Evolutionary conservation across 306 rosid genomes (phyloP).

Genomic region (Lathyrus oleraceus): DNA sequence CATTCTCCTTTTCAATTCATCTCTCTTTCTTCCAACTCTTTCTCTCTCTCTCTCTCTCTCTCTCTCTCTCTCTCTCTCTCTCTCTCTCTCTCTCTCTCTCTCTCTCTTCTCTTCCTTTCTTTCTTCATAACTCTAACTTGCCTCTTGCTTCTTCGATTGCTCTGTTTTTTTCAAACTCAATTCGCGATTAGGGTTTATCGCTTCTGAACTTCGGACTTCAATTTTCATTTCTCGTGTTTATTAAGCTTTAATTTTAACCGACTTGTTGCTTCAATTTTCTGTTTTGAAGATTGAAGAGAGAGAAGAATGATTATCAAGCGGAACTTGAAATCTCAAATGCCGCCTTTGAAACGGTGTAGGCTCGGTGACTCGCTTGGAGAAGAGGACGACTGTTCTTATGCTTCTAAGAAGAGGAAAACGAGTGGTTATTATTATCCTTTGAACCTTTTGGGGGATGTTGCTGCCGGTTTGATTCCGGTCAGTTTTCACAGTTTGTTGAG

Average conservation of each 20-base stretch:
- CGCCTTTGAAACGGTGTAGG: conserved; percentile 88
- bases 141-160: conserved; percentile 45
- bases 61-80: too few relatives aligned
- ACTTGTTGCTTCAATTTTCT: conserved; percentile 34
- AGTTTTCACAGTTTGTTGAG: conserved; percentile 63
- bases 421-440: conserved; percentile 72
- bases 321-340: conserved; percentile 94
- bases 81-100: too few relatives aligned
- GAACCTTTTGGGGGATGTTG: conserved; percentile 84
- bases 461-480: conserved; percentile 75
- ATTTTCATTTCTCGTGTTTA: conserved; percentile 30
- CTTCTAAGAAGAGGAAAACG: conserved; percentile 73
- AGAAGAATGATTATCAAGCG: conserved; percentile 84
- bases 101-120: not conserved
- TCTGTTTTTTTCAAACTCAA: conserved; percentile 56
- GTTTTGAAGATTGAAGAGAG: not conserved
- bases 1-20: conserved; percentile 43
- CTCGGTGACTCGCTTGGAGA: conserved; percentile 67
- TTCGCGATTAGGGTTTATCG: conserved; percentile 68
- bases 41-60: not conserved
- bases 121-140: conserved; percentile 11
- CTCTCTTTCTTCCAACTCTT: conserved; percentile 26
- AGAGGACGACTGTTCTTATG: conserved; percentile 62
- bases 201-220: conserved; percentile 25
- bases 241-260: conserved; percentile 31